A percentile compares a stretch with the other conserved stretches of the same genome.
Evolutionary conservation across 2,329 filamentous ascomycete genomes (phyloP).

Genomic region (Fusarium sp.): DNA sequence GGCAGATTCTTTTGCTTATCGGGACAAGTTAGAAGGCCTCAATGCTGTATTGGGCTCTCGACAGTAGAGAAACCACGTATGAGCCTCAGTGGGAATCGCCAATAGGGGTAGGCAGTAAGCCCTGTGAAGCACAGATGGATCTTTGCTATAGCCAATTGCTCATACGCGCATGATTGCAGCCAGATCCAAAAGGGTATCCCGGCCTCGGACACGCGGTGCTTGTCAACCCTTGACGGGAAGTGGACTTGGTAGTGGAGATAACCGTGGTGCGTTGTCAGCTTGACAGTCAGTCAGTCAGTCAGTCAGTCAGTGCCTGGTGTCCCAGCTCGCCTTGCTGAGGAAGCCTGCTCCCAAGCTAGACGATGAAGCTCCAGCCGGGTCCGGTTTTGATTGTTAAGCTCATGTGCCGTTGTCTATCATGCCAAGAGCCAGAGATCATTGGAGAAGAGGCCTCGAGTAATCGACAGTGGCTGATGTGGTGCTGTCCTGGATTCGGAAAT

Average conservation of each 20-base stretch:
- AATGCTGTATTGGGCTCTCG: conserved; percentile 2
- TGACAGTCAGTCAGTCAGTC: background rate
- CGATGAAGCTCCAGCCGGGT: background rate
- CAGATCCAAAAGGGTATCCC: conserved; percentile 25
- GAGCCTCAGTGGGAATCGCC: background rate
- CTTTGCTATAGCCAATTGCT: background rate
- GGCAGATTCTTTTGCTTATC: conserved; percentile 6
- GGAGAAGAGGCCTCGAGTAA: conserved; percentile 1
- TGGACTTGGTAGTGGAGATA: conserved; percentile 15
- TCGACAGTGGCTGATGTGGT: conserved; percentile 3
- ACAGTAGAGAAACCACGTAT: conserved; percentile 7
- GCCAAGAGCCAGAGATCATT: background rate
- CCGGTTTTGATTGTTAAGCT: background rate
- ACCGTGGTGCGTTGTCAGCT: conserved; percentile 31
- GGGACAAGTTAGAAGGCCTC: conserved; percentile 23
- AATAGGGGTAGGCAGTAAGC: conserved; percentile 4
- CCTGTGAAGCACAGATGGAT: background rate
- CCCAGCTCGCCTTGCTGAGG: background rate
- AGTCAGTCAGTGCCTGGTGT: background rate
- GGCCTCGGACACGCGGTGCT: conserved; percentile 15
- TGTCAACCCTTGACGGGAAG: conserved; percentile 22
- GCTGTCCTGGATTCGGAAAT: conserved; percentile 15
- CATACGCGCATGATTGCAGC: conserved; percentile 12
- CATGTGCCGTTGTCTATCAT: conserved; percentile 4
- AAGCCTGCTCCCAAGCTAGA: background rate